Evolutionary conservation across 768 basidiomycete genomes (phyloP), one percentile per base, ranked within the genome.

Genomic region (Leccinum longicurvipes): DNA sequence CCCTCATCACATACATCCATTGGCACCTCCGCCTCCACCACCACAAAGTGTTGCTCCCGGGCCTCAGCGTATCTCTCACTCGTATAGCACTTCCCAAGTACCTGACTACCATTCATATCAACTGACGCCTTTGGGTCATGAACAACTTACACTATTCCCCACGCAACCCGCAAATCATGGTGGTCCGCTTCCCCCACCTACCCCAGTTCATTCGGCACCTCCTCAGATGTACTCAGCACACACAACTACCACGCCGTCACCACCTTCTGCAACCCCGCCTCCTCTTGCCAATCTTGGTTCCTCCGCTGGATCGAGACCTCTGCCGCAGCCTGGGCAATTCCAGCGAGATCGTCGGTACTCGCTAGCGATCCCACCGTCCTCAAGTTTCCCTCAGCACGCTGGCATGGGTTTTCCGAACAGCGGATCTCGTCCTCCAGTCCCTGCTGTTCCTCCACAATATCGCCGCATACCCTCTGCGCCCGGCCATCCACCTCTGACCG

Each of bases 361-460:
- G 7, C 51, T 72, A 47, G 65, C 68, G 5, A 51, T 63, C 31
- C 60, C 56, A 1, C 67, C 69, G n/a, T 69, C 71, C 17, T 67
- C 67, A 2, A 72, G 71, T 47, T 72, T 70, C 41, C 69, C 67
- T 47, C 68, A 67, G 12, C 70, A 68, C 2, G 24, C 54, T 47
- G 60, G 61, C 15, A 29, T 58, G 10, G 54, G 60, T 34, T 58
- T 66, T 25, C 56, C 54, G 21, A 62, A 52, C 36, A 54, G 54
- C 24, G 61, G 56, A 46, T 60, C 67, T 15, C 61, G 61, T 47
- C 51, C 68, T 27, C 55, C 45, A 19, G 53, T 52, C 2, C 61
- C 50, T 27, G 60, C 63, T 28, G 57, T 70, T 47, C 58, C 65
- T 27, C 67, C 77, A 8, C 74, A 76, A 36, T 76, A 76, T 57